Percentiles rank a stretch among this genome's conserved stretches.
Conservation (phyloP, 179 eudicot genomes). For the Actinidia arguta region DNA sequence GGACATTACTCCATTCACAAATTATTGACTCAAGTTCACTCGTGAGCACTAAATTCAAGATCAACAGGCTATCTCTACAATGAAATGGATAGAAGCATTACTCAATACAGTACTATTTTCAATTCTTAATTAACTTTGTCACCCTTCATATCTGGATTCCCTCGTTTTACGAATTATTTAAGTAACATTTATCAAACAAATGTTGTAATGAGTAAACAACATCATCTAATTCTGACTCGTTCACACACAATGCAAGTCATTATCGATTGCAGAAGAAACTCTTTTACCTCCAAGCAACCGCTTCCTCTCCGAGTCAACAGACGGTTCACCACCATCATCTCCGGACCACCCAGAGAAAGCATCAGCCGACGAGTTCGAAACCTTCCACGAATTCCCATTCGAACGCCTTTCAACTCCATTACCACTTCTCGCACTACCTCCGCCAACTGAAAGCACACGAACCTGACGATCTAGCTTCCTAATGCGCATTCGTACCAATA, state of each 20-base stretch:
- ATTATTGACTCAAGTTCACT: background rate
- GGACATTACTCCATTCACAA: background rate
- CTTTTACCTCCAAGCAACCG: slow-evolving; percentile 63
- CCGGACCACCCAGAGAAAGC: slow-evolving; percentile 71
- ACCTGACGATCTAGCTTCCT: slow-evolving; percentile 30
- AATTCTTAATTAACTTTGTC: background rate
- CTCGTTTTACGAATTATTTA: background rate
- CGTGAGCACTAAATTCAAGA: background rate
- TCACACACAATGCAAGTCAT: no score
- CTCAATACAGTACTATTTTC: background rate
- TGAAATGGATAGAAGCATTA: background rate
- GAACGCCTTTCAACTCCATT: no score
- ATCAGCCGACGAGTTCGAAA: slow-evolving; percentile 38
- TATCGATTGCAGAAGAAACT: no score
- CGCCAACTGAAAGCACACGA: slow-evolving; percentile 39
- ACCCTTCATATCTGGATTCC: background rate
- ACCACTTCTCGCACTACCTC: slow-evolving; percentile 24
- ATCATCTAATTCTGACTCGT: background rate
- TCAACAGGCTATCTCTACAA: slow-evolving; percentile 7
- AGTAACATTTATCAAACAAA: background rate
- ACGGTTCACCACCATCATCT: slow-evolving; percentile 25
- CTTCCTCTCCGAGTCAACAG: slow-evolving; percentile 40
- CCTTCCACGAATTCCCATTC: slow-evolving; percentile 38
- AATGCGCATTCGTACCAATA: slow-evolving; percentile 32
- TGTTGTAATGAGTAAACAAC: background rate